Evolutionary conservation across 441 rosid species (phyloP), one percentile per base, ranked within the genome.

Genomic region (Lepidium campestre): DNA sequence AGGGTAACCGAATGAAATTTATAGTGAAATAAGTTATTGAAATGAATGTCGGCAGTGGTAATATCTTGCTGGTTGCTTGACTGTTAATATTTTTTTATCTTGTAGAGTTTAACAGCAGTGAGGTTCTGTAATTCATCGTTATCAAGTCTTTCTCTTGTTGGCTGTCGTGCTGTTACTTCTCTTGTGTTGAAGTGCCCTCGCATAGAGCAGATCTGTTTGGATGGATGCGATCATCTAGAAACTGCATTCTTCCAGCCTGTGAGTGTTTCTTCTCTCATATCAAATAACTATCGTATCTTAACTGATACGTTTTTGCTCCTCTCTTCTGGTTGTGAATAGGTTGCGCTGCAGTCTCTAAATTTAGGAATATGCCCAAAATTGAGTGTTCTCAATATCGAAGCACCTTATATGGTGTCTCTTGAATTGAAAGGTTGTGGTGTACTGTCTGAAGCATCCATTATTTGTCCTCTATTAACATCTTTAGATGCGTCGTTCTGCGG

Each of bases 401-500:
- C 98, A 15, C 89, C 88, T 6, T 60, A 39, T 65, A 86, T 95
- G 99, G 84, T 81, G 72, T 74, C 87, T 42, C 93, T 95, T 20
- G 98, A 91, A 85, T 83, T 95, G 81, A 87, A 95, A 80, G 98
- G 97, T 70, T 95, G 97, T 57, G 99, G 98, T 75, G 93, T 82
- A 13, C 75, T 92, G 67, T 87, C 97, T 36, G 88, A 88, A 67
- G 98, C 91, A 68, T 81, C 83, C 58, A 88, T 95, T 62, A 72
- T 85, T 39, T 92, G 98, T 67, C 98, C 98, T 63, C 87, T 77
- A 36, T 78, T 92, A 48, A 88, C 84, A 61, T 87, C 99, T 62
- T 83, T 95, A 61, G 99, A 95, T 80, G 96, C 98, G 68, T 95
- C 99, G 42, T 95, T 95, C 80, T 92, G 99, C 93, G 68, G 98